These are phyloP conservation scores for Phylloporus gajari DNA, from an alignment of 1,284 basidiomycete species.

Conservation along the genomic window DNA sequence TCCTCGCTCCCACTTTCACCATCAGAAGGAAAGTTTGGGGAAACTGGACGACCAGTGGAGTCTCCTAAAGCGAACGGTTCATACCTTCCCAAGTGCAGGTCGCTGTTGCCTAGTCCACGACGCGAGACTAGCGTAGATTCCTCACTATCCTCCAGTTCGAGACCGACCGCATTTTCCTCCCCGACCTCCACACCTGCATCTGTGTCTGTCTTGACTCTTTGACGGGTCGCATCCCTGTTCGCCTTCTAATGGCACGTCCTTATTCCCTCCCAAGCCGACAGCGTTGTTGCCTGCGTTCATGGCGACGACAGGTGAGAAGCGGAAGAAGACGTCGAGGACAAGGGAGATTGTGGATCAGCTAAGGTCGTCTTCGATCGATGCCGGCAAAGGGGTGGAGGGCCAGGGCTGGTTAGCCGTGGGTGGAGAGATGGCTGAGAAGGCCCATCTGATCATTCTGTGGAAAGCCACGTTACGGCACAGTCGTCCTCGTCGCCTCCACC, in stretches of 20 bases:
- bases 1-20: conserved; percentile 33
- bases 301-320: conserved; percentile 30
- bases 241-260: conserved; percentile 13
- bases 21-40: conserved; percentile 18
- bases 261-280: conserved; percentile 17
- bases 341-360: conserved; percentile 43
- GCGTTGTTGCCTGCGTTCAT: conserved; percentile 39
- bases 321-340: conserved; percentile 41
- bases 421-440: conserved; percentile 20
- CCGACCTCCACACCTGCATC: conserved; percentile 16
- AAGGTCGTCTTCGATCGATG: conserved; percentile 39
- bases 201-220: conserved; percentile 16
- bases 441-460: conserved; percentile 17
- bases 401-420: conserved; percentile 26
- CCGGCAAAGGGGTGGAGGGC: conserved; percentile 24
- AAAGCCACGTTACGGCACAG: conserved; percentile 7
- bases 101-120: conserved; percentile 29
- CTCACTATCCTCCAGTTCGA: conserved; percentile 19
- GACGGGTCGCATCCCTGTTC: conserved; percentile 23
- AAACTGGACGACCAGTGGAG: conserved; percentile 8
- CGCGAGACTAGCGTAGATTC: conserved; percentile 12
- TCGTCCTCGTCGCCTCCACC: conserved; percentile 6
- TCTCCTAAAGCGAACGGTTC: conserved; percentile 9
- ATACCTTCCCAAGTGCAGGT: conserved; percentile 22
- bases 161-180: conserved; percentile 20